Conservation (phyloP, 345 rosid genomes). For the Citrus medica region DNA sequence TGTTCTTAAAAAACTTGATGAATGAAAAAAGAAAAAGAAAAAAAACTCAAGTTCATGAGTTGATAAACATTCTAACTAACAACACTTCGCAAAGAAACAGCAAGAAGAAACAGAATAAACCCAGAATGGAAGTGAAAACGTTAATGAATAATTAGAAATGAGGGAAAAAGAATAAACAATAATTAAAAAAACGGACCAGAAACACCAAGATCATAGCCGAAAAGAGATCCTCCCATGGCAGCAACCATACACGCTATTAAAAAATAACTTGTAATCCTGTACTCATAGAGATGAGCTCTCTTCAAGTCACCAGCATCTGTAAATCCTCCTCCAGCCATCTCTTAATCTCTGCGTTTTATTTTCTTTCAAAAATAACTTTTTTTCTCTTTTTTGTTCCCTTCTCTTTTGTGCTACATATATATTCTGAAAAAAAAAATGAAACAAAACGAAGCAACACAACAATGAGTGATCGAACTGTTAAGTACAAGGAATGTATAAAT, state of each 20-base stretch:
- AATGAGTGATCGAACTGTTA: too few relatives aligned
- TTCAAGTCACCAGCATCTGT: slow-evolving; percentile 32
- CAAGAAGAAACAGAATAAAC: neutral
- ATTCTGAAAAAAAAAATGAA: neutral
- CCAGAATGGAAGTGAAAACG: neutral
- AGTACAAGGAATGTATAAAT: neutral
- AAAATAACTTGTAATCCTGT: slow-evolving; percentile 57
- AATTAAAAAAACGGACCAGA: slow-evolving; percentile 42
- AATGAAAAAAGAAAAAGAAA: too few relatives aligned
- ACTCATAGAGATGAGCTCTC: slow-evolving; percentile 72
- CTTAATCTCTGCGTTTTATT: neutral
- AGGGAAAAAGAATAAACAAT: neutral
- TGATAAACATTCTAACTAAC: too few relatives aligned
- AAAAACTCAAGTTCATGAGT: neutral
- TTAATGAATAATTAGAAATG: neutral
- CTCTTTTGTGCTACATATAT: neutral
- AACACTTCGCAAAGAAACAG: neutral
- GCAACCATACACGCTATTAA: slow-evolving; percentile 60
- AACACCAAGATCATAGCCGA: slow-evolving; percentile 86
- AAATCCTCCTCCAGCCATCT: slow-evolving; percentile 73
- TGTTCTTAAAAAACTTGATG: too few relatives aligned
- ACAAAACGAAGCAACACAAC: too few relatives aligned
- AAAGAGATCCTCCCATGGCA: slow-evolving; percentile 68
- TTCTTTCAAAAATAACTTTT: too few relatives aligned
- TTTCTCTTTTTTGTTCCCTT: neutral